A percentile compares a stretch with the other conserved stretches of the same genome.
phyloP scores from a whole-genome alignment of 352 stramenopile genomes.

The Phytophthora litchii region DNA sequence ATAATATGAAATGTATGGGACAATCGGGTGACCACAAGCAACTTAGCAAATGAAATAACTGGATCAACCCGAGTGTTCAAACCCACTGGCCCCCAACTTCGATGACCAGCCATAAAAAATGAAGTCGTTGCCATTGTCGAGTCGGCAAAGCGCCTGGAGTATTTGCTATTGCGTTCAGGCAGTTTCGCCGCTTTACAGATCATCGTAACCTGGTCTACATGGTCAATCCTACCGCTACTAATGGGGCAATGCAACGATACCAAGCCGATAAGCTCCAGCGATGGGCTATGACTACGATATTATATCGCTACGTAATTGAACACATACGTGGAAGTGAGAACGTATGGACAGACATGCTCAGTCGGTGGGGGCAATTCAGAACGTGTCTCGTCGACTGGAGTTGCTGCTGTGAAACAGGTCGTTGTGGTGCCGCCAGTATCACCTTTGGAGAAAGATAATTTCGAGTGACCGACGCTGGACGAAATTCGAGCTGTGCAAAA shows the following conservation, averaged over 20 bases:
- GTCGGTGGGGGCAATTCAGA: constrained; percentile 4
- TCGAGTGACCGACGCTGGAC: constrained; percentile 1
- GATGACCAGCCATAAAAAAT: no score
- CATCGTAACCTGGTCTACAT: constrained; percentile 29
- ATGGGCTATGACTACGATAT: constrained; percentile 19
- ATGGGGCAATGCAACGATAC: constrained; percentile 9
- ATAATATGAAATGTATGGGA: no score
- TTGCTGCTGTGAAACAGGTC: not conserved
- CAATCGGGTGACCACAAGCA: no score
- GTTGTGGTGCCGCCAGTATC: not conserved
- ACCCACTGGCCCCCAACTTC: no score
- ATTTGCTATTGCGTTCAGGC: constrained; percentile 16
- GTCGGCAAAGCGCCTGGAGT: constrained; percentile 3
- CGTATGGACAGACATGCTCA: constrained; percentile 17
- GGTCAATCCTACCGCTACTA: constrained; percentile 9
- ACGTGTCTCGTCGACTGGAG: no score
- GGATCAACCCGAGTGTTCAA: no score
- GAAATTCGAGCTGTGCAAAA: constrained; percentile 1
- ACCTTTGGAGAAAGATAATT: not conserved
- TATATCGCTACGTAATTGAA: constrained; percentile 30
- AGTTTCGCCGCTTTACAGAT: constrained; percentile 28
- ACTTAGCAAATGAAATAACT: no score
- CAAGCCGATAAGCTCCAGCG: constrained; percentile 15
- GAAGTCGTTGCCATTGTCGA: not conserved
- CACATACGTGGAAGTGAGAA: constrained; percentile 13